phyloP scores from a whole-genome alignment of 768 basidiomycete species.

The Mycena latifolia region DNA sequence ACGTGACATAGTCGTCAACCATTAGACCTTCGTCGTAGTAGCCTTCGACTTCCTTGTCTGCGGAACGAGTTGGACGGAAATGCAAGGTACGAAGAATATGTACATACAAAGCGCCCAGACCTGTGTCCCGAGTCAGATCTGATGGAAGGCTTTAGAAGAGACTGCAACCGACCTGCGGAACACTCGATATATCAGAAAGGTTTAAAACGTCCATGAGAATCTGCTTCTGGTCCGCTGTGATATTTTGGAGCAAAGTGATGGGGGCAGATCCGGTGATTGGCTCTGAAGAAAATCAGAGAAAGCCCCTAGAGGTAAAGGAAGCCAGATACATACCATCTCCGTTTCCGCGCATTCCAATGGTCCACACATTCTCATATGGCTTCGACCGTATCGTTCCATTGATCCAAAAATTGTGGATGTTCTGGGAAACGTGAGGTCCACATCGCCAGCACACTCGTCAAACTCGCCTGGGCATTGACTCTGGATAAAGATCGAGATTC shows the following conservation, averaged over 20 bases:
- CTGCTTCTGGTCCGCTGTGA: slow-evolving; percentile 71
- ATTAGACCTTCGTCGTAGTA: slow-evolving; percentile 74
- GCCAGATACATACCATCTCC: slow-evolving; percentile 57
- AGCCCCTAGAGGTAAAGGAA: neutral
- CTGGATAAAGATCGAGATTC: slow-evolving; percentile 4
- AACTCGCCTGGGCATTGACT: slow-evolving; percentile 17
- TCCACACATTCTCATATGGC: slow-evolving; percentile 72
- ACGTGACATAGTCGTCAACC: slow-evolving; percentile 73
- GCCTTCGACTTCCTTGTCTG: slow-evolving; percentile 73
- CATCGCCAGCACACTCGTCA: neutral
- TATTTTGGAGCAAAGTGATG: slow-evolving; percentile 63
- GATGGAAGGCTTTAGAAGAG: no score
- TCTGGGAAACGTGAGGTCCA: slow-evolving; percentile 25
- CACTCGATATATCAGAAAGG: neutral
- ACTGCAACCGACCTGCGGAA: no score
- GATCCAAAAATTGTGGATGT: slow-evolving; percentile 73
- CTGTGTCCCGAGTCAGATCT: slow-evolving; percentile 54
- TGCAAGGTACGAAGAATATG: slow-evolving; percentile 29
- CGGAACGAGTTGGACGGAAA: neutral
- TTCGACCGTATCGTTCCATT: slow-evolving; percentile 70
- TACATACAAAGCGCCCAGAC: slow-evolving; percentile 75
- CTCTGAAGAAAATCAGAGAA: slow-evolving; percentile 47
- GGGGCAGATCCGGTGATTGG: slow-evolving; percentile 61
- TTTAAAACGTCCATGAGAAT: slow-evolving; percentile 68
- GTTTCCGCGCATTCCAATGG: slow-evolving; percentile 77